A percentile compares a stretch with the other conserved stretches of the same genome.
Conservation (phyloP, 257 asterid genomes). For the Solanum appendiculatum region DNA sequence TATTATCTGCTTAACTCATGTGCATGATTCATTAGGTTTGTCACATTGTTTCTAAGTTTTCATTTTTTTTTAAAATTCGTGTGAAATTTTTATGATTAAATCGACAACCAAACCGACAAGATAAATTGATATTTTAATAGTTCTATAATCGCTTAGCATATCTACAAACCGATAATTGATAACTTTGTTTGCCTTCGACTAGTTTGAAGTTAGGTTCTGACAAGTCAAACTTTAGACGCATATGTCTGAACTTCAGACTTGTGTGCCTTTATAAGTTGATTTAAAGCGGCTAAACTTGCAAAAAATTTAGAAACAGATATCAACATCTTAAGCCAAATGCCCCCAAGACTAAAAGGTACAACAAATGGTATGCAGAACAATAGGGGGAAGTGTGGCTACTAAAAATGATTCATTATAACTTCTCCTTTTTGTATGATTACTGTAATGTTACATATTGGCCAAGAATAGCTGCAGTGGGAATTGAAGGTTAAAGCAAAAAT, state of each 20-base stretch:
- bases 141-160: not conserved
- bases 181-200: not conserved
- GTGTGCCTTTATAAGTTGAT: not conserved
- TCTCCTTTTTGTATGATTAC: not conserved
- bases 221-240: not conserved
- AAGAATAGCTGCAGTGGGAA: not conserved
- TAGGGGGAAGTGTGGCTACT: not conserved
- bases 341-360: not conserved
- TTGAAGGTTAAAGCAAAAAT: not conserved
- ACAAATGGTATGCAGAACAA: not conserved
- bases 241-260: not conserved
- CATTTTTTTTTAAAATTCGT: no score
- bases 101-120: not conserved
- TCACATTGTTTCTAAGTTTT: not conserved
- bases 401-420: not conserved
- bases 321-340: not conserved
- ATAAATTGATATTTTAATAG: not conserved
- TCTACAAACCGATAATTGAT: not conserved
- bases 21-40: not conserved
- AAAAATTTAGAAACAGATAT: not conserved
- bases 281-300: not conserved
- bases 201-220: not conserved
- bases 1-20: not conserved
- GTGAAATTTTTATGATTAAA: not conserved
- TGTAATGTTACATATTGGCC: not conserved